These are phyloP conservation scores for Phytopythium delawarense DNA, from an alignment of 352 stramenopile genomes.

Conservation along the genomic window DNA sequence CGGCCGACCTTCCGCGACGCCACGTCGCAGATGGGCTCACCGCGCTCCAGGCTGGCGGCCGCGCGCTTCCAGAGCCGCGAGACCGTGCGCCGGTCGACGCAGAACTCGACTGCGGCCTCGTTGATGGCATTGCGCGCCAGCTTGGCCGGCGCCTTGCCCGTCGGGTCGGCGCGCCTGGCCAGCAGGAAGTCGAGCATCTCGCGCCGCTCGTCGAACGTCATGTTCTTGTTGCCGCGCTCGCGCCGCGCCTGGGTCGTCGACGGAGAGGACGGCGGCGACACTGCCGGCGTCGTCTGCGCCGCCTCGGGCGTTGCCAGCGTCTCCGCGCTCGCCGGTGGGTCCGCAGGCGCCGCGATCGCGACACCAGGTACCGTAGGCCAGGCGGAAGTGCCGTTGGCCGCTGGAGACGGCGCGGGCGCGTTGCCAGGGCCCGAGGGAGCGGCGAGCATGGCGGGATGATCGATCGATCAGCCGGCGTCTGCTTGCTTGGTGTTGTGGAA, in stretches of 20 bases:
- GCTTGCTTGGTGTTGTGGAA: background rate
- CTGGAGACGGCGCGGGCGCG: background rate
- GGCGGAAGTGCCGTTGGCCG: background rate
- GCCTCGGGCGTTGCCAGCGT: background rate
- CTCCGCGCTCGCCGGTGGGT: background rate
- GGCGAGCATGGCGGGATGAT: background rate
- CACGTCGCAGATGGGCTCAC: constrained; percentile 33
- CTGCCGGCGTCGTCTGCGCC: background rate
- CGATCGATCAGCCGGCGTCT: no score
- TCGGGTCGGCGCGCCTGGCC: constrained; percentile 24
- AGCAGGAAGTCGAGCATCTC: constrained; percentile 43
- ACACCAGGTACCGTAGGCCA: no score
- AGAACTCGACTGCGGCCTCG: constrained; percentile 28
- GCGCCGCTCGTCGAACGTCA: constrained; percentile 37
- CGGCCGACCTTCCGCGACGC: constrained; percentile 38
- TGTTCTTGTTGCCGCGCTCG: constrained; percentile 36
- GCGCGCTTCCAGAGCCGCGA: constrained; percentile 40
- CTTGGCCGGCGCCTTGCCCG: constrained; percentile 17
- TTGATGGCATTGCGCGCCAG: constrained; percentile 37
- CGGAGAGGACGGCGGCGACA: background rate
- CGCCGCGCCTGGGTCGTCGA: background rate
- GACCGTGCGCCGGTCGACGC: constrained; percentile 36
- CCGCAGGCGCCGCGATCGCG: background rate
- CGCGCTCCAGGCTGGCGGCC: constrained; percentile 31
- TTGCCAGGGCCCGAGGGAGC: background rate